Evolutionary conservation across 495 filamentous ascomycete species (phyloP).

Genomic region (Penicillium ucsense): DNA sequence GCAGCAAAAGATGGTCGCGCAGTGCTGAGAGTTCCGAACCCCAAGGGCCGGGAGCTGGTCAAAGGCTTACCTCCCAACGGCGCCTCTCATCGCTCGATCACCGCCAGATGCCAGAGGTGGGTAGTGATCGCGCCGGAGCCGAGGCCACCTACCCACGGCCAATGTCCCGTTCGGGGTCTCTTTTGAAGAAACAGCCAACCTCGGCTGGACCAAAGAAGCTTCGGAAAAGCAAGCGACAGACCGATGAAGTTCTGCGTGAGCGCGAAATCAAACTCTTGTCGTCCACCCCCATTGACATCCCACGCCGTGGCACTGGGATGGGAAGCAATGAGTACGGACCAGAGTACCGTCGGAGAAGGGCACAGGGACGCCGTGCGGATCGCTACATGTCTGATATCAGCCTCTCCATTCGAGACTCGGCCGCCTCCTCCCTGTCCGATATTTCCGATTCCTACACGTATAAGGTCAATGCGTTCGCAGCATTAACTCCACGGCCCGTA

Average conservation of each 20-base stretch:
- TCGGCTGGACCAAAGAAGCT: slow-evolving; percentile 43
- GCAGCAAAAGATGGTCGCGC: slow-evolving; percentile 26
- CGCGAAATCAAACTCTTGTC: slow-evolving; percentile 82
- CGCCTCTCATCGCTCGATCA: slow-evolving; percentile 14
- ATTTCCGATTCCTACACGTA: slow-evolving; percentile 60
- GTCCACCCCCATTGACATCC: slow-evolving; percentile 51
- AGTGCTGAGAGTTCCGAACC: slow-evolving; percentile 19
- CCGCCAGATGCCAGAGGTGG: slow-evolving; percentile 6
- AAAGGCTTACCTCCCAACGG: slow-evolving; percentile 19
- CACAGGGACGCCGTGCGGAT: slow-evolving; percentile 47
- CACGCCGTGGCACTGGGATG: slow-evolving; percentile 44
- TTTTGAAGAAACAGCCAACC: slow-evolving; percentile 51
- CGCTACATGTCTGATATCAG: slow-evolving; percentile 63
- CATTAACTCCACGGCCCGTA: slow-evolving; percentile 69
- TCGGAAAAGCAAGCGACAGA: slow-evolving; percentile 67
- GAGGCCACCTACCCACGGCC: slow-evolving; percentile 14
- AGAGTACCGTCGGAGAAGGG: slow-evolving; percentile 54
- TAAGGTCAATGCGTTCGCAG: slow-evolving; percentile 63
- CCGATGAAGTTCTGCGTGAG: slow-evolving; percentile 63
- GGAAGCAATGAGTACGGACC: slow-evolving; percentile 31
- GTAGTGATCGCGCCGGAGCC: slow-evolving; percentile 2
- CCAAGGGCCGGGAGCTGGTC: slow-evolving; percentile 19
- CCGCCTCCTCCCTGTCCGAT: slow-evolving; percentile 63
- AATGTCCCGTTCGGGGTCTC: slow-evolving; percentile 47
- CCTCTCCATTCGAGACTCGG: slow-evolving; percentile 59